A percentile compares a stretch with the other conserved stretches of the same genome.
Conservation (phyloP, 768 basidiomycete species). For the Dendrothele bispora region DNA sequence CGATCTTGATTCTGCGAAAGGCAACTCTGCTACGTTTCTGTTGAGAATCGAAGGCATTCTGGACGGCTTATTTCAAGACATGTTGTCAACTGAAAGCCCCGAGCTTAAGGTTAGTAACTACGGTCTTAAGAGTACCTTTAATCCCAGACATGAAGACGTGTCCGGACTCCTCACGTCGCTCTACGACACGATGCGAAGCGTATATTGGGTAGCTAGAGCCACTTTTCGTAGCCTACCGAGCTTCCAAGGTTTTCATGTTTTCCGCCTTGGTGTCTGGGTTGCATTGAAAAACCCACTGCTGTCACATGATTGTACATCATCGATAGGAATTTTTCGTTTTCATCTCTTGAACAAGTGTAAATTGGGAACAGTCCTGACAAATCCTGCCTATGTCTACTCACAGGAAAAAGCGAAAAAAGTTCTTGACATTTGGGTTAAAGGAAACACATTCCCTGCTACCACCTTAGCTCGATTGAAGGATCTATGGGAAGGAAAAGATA, state of each 20-base stretch:
- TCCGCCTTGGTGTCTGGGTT: too few species aligned
- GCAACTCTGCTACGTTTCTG: constrained; percentile 82
- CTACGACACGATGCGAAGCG: not conserved
- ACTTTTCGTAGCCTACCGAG: not conserved
- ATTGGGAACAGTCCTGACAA: constrained; percentile 42
- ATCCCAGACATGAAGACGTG: constrained; percentile 4
- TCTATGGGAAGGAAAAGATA: constrained; percentile 60
- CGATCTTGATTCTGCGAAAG: constrained; percentile 54
- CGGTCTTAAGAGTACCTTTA: constrained; percentile 4
- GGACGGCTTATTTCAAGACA: constrained; percentile 86
- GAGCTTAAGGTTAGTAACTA: constrained; percentile 83
- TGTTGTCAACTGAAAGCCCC: constrained; percentile 58
- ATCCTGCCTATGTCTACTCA: constrained; percentile 33
- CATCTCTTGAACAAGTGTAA: constrained; percentile 25
- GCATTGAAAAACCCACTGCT: too few species aligned
- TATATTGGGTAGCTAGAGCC: not conserved
- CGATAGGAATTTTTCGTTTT: constrained; percentile 12
- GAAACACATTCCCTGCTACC: constrained; percentile 80
- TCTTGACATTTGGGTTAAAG: constrained; percentile 96
- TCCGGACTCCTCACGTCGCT: not conserved
- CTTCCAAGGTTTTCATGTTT: too few species aligned
- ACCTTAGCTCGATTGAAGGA: constrained; percentile 73
- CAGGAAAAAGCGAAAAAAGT: constrained; percentile 98
- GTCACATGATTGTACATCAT: too few species aligned
- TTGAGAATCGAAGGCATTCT: constrained; percentile 88